These are phyloP conservation scores for Metschnikowia peoriensis DNA, from an alignment of 805 yeast species.

Conservation along the genomic window DNA sequence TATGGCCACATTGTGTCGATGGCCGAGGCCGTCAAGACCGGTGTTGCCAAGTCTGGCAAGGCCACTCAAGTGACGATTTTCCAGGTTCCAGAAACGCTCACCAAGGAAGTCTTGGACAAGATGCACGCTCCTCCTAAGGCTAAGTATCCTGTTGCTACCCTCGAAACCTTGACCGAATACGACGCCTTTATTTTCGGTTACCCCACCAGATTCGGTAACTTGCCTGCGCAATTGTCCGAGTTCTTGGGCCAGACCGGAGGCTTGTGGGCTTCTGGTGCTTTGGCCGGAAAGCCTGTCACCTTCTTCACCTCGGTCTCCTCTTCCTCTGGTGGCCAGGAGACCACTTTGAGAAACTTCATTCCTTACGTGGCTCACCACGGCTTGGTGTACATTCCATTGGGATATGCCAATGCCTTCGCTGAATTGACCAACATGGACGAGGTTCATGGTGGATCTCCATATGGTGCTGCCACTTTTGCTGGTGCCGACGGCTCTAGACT, in stretches of 20 bases:
- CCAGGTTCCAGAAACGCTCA: constrained; percentile 79
- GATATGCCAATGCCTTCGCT: constrained; percentile 58
- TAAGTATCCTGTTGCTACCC: constrained; percentile 57
- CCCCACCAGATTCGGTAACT: constrained; percentile 82
- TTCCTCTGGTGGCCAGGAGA: constrained; percentile 82
- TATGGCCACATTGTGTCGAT: constrained; percentile 19
- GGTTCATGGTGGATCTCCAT: constrained; percentile 77
- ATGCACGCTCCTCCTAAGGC: constrained; percentile 70
- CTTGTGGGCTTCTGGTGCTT: constrained; percentile 72
- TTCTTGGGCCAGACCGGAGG: constrained; percentile 80
- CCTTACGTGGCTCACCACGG: constrained; percentile 78
- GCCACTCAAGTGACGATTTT: constrained; percentile 54
- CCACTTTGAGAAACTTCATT: constrained; percentile 61
- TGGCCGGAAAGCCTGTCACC: constrained; percentile 73
- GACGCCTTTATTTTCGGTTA: constrained; percentile 84
- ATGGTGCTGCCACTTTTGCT: constrained; percentile 84
- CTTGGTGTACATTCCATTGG: constrained; percentile 75
- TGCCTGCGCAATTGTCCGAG: constrained; percentile 74
- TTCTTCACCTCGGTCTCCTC: constrained; percentile 73
- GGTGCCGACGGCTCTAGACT: constrained; percentile 75
- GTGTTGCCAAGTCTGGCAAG: constrained; percentile 15
- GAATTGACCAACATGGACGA: constrained; percentile 56
- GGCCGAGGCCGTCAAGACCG: constrained; percentile 20
- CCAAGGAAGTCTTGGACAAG: constrained; percentile 55
- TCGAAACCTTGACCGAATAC: constrained; percentile 55